A percentile compares a stretch with the other conserved stretches of the same genome.
Conservation (phyloP, 768 basidiomycete species). For the Rhizopogon rudus region DNA sequence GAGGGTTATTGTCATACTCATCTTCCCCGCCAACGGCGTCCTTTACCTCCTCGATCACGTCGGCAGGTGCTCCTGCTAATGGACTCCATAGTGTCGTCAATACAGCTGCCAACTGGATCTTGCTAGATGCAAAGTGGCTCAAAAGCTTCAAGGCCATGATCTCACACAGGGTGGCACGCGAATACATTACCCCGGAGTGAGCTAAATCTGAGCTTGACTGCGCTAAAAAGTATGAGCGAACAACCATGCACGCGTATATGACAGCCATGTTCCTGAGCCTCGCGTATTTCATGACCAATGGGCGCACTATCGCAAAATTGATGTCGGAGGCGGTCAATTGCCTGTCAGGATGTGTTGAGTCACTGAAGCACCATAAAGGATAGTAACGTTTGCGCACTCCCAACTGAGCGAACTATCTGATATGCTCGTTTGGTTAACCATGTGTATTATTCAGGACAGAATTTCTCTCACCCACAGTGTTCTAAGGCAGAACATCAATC, state of each 20-base stretch:
- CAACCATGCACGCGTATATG: slow-evolving; percentile 74
- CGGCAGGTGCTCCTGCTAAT: slow-evolving; percentile 65
- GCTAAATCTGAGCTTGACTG: slow-evolving; percentile 69
- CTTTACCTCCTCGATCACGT: slow-evolving; percentile 66
- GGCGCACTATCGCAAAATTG: slow-evolving; percentile 75
- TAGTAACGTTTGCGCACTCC: slow-evolving; percentile 51
- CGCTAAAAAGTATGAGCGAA: slow-evolving; percentile 72
- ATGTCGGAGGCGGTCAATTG: slow-evolving; percentile 81
- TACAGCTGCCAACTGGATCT: slow-evolving; percentile 72
- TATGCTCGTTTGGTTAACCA: slow-evolving; percentile 2
- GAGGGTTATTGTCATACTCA: slow-evolving; percentile 55
- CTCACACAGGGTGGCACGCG: slow-evolving; percentile 79
- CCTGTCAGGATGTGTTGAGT: slow-evolving; percentile 29
- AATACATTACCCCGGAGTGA: slow-evolving; percentile 65
- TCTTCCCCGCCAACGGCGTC: slow-evolving; percentile 50
- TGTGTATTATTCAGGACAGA: not conserved
- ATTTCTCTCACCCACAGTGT: slow-evolving; percentile 21
- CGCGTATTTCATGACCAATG: slow-evolving; percentile 75
- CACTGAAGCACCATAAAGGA: slow-evolving; percentile 1
- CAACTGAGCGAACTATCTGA: slow-evolving; percentile 71
- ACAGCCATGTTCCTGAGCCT: slow-evolving; percentile 68
- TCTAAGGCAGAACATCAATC: slow-evolving; percentile 22
- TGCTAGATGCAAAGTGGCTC: slow-evolving; percentile 63
- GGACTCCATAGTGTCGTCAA: slow-evolving; percentile 85
- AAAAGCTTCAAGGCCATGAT: slow-evolving; percentile 87